These are phyloP conservation scores for Uromyces viciae-fabae DNA, from an alignment of 1,284 basidiomycete species.

Conservation along the genomic window DNA sequence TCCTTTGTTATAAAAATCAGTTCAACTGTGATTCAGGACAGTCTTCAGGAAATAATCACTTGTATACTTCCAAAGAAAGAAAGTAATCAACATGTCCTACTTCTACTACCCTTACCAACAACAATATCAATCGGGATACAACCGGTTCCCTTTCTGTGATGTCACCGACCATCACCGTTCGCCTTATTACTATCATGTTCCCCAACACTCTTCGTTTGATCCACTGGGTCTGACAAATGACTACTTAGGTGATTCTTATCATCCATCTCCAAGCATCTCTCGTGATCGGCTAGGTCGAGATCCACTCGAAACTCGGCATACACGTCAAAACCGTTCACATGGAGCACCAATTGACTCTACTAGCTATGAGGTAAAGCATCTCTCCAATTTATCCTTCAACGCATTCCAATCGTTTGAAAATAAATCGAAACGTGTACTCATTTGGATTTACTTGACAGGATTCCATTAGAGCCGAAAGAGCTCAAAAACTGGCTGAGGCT, in stretches of 20 bases:
- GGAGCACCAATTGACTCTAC: not conserved
- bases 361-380: not conserved
- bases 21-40: too few species aligned
- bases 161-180: not conserved
- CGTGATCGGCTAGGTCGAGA: not conserved
- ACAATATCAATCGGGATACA: not conserved
- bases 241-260: too few species aligned
- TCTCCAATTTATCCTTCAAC: not conserved
- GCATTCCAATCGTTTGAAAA: too few species aligned
- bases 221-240: constrained; percentile 12
- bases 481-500: constrained; percentile 26
- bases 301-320: not conserved
- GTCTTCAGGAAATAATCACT: too few species aligned
- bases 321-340: not conserved
- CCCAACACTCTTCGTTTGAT: not conserved
- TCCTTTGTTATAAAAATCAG: too few species aligned
- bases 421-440: not conserved
- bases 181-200: not conserved
- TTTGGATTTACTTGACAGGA: constrained; percentile 1
- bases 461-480: constrained; percentile 25
- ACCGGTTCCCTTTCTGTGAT: not conserved
- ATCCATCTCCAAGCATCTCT: too few species aligned
- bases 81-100: not conserved
- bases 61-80: too few species aligned
- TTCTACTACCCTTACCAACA: constrained; percentile 10